Evolutionary conservation across 1,139 yeast genomes (phyloP).

Genomic region (Suhomyces choctaworum): DNA sequence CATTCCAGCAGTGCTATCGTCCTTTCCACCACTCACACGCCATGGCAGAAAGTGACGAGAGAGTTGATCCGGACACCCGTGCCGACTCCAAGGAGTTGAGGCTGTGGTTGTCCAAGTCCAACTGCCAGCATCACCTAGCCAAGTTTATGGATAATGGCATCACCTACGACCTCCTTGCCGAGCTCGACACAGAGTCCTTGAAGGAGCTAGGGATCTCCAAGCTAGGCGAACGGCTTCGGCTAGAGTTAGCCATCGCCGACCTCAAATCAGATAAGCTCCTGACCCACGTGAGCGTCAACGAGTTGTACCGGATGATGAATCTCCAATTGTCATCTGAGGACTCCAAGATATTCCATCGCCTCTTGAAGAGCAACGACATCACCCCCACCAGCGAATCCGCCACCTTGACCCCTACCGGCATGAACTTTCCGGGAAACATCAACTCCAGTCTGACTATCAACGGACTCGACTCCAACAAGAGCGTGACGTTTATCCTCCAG

Average conservation of each 20-base stretch:
- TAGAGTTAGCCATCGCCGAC: slow-evolving; percentile 55
- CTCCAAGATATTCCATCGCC: slow-evolving; percentile 4
- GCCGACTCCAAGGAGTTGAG: slow-evolving; percentile 26
- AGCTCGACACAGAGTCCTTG: slow-evolving; percentile 67
- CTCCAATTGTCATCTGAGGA: slow-evolving; percentile 15
- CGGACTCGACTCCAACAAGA: slow-evolving; percentile 40
- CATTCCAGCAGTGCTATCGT: neutral
- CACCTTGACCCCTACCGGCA: slow-evolving; percentile 19
- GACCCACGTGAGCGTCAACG: slow-evolving; percentile 33
- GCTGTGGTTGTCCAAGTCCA: slow-evolving; percentile 37
- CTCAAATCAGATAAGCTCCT: slow-evolving; percentile 41
- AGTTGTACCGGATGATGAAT: slow-evolving; percentile 29
- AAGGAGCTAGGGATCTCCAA: slow-evolving; percentile 72
- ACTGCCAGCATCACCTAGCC: slow-evolving; percentile 39
- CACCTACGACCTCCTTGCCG: slow-evolving; percentile 58
- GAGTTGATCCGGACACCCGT: slow-evolving; percentile 2
- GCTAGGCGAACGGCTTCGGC: slow-evolving; percentile 78
- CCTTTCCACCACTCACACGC: neutral
- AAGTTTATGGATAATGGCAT: slow-evolving; percentile 53
- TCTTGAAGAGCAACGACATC: slow-evolving; percentile 9
- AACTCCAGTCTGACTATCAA: slow-evolving; percentile 15
- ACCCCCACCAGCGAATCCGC: slow-evolving; percentile 16
- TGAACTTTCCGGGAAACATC: slow-evolving; percentile 1
- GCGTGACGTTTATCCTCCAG: slow-evolving; percentile 66
- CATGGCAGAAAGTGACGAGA: slow-evolving; percentile 8